Evolutionary conservation across 179 eudicot genomes (phyloP), one percentile per base, ranked within the genome.

Genomic region (Corrigiola litoralis): DNA sequence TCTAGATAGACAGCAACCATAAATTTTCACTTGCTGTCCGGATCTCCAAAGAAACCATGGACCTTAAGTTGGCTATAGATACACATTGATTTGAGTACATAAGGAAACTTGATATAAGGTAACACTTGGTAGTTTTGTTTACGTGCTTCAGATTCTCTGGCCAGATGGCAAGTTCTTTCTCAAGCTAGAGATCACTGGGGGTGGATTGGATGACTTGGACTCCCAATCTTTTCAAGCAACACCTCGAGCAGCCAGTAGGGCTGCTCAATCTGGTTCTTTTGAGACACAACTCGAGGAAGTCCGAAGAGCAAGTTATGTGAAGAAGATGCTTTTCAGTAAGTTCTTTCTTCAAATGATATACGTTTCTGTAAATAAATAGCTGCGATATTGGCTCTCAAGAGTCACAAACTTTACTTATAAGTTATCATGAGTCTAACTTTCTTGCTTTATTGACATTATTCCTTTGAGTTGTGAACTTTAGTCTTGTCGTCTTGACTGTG

Each of bases 281-380:
- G 90, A 91, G 90, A 78, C 69, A 65, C 90, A 88, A 63, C 96
- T 91, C 68, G 97, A 91, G 83, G 96, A 94, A 54, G 79, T 94
- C 70, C 88, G 97, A 58, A 81, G 97, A 75, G 99, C 96, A 52
- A 86, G 84, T 77, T 81, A 85, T 68, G 80, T 95, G 56, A 88
- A 85, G 81, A 84, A 95, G 52, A 72, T 95, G 77, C 75, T 95
- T 49, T 82, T 82, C 73, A 68, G 99, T 95, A 77, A 82, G 96
- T 78, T 57, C 25, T 61, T 28, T 6, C 38, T 37, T 32, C 24
- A 27, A 24, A 46, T 63, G 20, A 20, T 36, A 24, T 27, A 38
- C 8, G 34, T 4, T 42, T 66, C 50, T 21, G 4, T 29, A n/a
- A n/a, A n/a, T n/a, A n/a, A n/a, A n/a, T n/a, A n/a, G n/a, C n/a